Evolutionary conservation across 2,329 filamentous ascomycete species (phyloP).

Genomic region (Zymoseptoria crescenta): DNA sequence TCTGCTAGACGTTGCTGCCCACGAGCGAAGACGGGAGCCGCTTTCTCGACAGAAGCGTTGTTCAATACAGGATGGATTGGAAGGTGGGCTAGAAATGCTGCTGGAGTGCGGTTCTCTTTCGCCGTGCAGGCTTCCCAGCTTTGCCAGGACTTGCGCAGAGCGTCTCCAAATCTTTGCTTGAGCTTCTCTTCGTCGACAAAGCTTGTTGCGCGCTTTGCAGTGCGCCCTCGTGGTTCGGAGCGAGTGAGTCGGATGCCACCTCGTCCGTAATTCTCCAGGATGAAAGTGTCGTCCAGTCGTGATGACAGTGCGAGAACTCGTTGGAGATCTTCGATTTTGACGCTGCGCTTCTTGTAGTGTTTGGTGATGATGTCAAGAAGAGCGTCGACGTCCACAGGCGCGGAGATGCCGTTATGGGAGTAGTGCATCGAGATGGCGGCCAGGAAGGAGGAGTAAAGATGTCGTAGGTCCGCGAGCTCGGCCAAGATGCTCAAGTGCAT

Average conservation of each 20-base stretch:
- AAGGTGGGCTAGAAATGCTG: constrained; percentile 50
- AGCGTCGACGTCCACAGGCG: constrained; percentile 35
- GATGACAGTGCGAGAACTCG: constrained; percentile 37
- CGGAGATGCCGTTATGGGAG: constrained; percentile 41
- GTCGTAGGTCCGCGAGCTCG: constrained; percentile 38
- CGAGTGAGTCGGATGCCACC: constrained; percentile 22
- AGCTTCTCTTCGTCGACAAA: constrained; percentile 32
- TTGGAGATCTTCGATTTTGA: constrained; percentile 41
- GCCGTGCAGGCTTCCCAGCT: constrained; percentile 29
- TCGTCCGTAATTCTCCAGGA: constrained; percentile 24
- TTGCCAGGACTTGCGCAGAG: constrained; percentile 40
- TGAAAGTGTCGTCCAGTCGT: constrained; percentile 14
- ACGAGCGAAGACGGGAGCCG: constrained; percentile 53
- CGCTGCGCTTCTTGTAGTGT: constrained; percentile 40
- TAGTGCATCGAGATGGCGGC: constrained; percentile 43
- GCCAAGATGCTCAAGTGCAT: constrained; percentile 28
- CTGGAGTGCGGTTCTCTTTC: constrained; percentile 33
- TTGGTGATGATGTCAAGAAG: constrained; percentile 36
- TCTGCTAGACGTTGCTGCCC: constrained; percentile 63
- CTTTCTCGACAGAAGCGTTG: constrained; percentile 44
- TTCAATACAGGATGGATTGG: constrained; percentile 48
- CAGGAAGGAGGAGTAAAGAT: constrained; percentile 43
- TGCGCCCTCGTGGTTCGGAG: constrained; percentile 12
- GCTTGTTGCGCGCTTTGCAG: constrained; percentile 15
- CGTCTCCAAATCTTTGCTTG: constrained; percentile 44